phyloP scores from a whole-genome alignment of 139 green algal genomes.

The Volvox africanus region DNA sequence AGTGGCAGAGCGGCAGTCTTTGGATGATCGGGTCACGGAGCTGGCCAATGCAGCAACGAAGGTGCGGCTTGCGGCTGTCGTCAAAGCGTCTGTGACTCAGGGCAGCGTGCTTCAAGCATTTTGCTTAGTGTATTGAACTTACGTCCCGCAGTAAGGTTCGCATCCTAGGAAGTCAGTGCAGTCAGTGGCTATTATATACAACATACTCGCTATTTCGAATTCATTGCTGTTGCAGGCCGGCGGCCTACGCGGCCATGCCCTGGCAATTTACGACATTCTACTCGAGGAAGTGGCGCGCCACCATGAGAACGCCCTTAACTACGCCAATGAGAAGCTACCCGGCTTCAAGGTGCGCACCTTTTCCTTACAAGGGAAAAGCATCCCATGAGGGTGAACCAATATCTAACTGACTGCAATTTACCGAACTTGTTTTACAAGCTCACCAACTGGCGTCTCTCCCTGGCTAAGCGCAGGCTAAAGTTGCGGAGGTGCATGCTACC shows the following conservation, averaged over 20 bases:
- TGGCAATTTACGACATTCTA: constrained; percentile 36
- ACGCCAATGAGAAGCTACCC: constrained; percentile 45
- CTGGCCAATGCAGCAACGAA: background rate
- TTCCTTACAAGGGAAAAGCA: background rate
- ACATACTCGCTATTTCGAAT: too few relatives aligned
- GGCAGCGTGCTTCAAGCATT: too few relatives aligned
- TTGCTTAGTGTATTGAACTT: too few relatives aligned
- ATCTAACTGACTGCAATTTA: too few relatives aligned
- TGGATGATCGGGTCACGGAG: constrained; percentile 7
- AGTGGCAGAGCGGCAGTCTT: background rate
- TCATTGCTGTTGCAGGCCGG: background rate
- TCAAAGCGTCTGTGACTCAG: too few relatives aligned
- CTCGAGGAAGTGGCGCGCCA: constrained; percentile 4
- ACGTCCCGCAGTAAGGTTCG: too few relatives aligned
- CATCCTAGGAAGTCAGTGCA: too few relatives aligned
- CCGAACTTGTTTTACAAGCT: too few relatives aligned
- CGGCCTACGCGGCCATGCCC: constrained; percentile 16
- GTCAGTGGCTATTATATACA: too few relatives aligned
- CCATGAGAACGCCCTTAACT: constrained; percentile 4
- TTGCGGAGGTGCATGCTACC: constrained; percentile 35
- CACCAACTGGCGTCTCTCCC: too few relatives aligned
- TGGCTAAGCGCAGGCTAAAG: constrained; percentile 16
- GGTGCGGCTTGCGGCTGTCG: background rate
- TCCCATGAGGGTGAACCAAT: background rate
- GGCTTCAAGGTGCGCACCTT: constrained; percentile 24